A percentile compares a stretch with the other conserved stretches of the same genome.
These are phyloP conservation scores for Sanghuangporus baumii DNA, from an alignment of 1,284 basidiomycete species.

Conservation along the genomic window DNA sequence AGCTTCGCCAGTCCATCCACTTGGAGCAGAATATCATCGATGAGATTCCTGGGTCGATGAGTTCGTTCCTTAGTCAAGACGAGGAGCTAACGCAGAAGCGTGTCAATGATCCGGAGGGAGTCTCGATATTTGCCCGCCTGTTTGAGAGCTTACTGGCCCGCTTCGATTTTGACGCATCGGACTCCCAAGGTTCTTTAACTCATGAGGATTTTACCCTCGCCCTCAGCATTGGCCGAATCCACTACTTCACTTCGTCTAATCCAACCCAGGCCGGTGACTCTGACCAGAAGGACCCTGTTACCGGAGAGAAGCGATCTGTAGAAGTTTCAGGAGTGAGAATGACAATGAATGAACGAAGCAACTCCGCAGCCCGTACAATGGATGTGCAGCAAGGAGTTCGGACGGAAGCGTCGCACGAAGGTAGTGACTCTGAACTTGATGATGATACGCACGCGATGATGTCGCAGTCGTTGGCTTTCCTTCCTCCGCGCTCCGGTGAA, in stretches of 20 bases:
- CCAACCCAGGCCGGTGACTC: conserved; percentile 13
- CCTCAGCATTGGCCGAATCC: conserved; percentile 50
- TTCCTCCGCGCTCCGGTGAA: conserved; percentile 33
- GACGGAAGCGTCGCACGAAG: conserved; percentile 7
- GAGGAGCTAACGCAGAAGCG: conserved; percentile 42
- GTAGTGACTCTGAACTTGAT: conserved; percentile 38
- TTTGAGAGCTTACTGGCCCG: conserved; percentile 80
- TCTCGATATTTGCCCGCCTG: conserved; percentile 80
- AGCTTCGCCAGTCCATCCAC: conserved; percentile 66
- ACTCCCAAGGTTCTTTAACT: conserved; percentile 63
- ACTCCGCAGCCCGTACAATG: conserved; percentile 21
- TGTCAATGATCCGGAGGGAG: conserved; percentile 34
- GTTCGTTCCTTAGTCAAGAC: conserved; percentile 47
- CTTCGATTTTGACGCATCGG: conserved; percentile 72
- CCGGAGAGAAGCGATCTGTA: conserved; percentile 41
- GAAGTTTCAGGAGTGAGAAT: conserved; percentile 46
- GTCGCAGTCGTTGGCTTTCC: conserved; percentile 66
- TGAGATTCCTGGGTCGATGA: conserved; percentile 60
- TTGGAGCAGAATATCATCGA: conserved; percentile 26
- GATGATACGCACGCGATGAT: conserved; percentile 61
- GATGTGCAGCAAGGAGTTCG: not conserved
- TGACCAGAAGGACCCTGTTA: conserved; percentile 3
- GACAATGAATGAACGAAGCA: conserved; percentile 33
- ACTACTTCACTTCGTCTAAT: conserved; percentile 44
- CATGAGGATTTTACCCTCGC: conserved; percentile 58